A percentile compares a stretch with the other conserved stretches of the same genome.
Evolutionary conservation across 371 early-diverging fungal genomes (phyloP).

Genomic region (Phascolomyces articulosus): DNA sequence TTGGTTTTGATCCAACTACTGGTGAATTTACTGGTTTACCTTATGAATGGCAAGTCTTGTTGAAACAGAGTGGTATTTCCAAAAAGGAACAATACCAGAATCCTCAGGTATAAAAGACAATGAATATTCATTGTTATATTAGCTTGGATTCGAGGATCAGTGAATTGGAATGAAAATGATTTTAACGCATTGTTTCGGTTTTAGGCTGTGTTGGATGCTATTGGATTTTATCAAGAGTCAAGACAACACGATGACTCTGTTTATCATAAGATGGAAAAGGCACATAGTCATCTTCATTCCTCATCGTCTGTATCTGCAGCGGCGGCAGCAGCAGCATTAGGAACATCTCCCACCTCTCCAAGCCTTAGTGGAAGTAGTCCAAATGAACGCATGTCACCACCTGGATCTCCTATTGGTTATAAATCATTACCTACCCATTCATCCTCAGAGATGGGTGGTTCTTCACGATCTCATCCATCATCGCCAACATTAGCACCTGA

Average conservation of each 20-base stretch:
- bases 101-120: constrained; percentile 92
- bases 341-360: background rate
- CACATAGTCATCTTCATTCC: constrained; percentile 31
- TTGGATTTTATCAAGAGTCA: constrained; percentile 89
- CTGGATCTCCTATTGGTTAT: constrained; percentile 19
- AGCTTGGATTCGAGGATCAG: too few relatives aligned
- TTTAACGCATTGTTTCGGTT: background rate
- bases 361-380: constrained; percentile 5
- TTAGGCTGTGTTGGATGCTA: constrained; percentile 91
- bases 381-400: constrained; percentile 18
- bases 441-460: background rate
- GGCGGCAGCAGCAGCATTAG: background rate
- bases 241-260: constrained; percentile 69
- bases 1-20: constrained; percentile 90
- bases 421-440: background rate
- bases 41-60: constrained; percentile 90
- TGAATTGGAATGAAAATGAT: too few relatives aligned
- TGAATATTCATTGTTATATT: too few relatives aligned
- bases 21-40: constrained; percentile 96
- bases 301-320: background rate
- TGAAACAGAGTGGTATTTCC: constrained; percentile 92
- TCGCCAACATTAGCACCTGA: constrained; percentile 5
- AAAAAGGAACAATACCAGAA: constrained; percentile 94
- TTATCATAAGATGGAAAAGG: constrained; percentile 88
- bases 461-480: background rate